Conservation (phyloP, 441 rosid genomes). For the Populus hybrid region DNA sequence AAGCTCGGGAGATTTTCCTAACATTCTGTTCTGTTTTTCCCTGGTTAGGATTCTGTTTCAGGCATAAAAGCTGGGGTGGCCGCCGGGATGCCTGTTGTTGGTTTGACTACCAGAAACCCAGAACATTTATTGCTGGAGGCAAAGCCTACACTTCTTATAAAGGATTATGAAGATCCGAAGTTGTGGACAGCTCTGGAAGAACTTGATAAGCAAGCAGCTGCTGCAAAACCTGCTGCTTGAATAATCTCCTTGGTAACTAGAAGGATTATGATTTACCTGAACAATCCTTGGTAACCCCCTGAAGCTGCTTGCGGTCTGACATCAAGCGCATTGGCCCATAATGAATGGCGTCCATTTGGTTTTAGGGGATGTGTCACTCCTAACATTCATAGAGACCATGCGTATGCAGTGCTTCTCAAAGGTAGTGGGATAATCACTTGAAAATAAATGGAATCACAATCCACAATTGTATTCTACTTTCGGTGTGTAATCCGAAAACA, state of each 20-base stretch:
- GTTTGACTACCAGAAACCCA: conserved; percentile 79
- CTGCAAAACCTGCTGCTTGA: conserved; percentile 15
- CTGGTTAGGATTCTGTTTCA: conserved; percentile 66
- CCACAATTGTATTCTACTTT: not conserved
- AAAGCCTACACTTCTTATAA: conserved; percentile 65
- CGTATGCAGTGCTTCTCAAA: not conserved
- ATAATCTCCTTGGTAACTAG: not conserved
- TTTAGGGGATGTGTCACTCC: not conserved
- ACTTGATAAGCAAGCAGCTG: conserved; percentile 41
- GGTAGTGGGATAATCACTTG: not conserved
- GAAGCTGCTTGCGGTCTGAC: not conserved
- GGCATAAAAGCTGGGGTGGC: conserved; percentile 96
- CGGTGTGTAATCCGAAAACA: not conserved
- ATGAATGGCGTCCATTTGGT: not conserved
- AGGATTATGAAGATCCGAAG: conserved; percentile 74
- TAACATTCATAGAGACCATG: not conserved
- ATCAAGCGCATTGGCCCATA: not conserved
- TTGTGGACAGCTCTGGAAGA: conserved; percentile 74
- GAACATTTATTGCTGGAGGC: conserved; percentile 61
- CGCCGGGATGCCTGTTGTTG: conserved; percentile 86
- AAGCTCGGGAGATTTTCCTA: not conserved
- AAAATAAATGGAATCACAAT: not conserved
- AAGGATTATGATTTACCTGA: not conserved
- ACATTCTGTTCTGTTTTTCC: conserved; percentile 1
- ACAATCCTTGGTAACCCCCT: not conserved